Conservation (phyloP, 805 yeast genomes). For the Candida odintsovae region DNA sequence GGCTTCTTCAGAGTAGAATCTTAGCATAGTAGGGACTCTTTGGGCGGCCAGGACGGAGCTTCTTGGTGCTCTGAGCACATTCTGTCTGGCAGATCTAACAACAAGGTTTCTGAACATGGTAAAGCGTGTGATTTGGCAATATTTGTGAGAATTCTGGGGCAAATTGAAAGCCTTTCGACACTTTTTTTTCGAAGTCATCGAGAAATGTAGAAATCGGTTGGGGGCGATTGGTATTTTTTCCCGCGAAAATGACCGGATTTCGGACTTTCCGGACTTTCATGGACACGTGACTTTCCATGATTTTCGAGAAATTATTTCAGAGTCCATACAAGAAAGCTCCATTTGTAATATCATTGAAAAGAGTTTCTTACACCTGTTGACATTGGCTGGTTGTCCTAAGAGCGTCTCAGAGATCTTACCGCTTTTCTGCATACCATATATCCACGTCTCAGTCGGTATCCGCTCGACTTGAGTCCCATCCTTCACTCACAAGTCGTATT, state of each 20-base stretch:
- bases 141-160: neutral
- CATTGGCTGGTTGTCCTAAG: too few species aligned
- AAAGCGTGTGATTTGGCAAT: neutral
- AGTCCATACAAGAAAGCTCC: neutral
- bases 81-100: constrained; percentile 6
- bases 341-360: too few species aligned
- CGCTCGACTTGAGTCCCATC: neutral
- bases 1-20: constrained; percentile 25
- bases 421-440: too few species aligned
- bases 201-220: too few species aligned
- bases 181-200: neutral
- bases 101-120: constrained; percentile 17
- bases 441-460: too few species aligned
- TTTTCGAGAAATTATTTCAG: too few species aligned
- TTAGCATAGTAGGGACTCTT: constrained; percentile 6
- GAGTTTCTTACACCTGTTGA: too few species aligned
- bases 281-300: neutral
- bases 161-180: neutral
- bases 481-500: neutral
- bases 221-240: too few species aligned
- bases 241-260: neutral
- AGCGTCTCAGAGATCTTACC: too few species aligned
- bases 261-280: neutral
- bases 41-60: constrained; percentile 4
- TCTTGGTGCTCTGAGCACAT: neutral